These are phyloP conservation scores for Stemphylium lycopersici DNA, from an alignment of 2,329 filamentous ascomycete species.

Conservation along the genomic window DNA sequence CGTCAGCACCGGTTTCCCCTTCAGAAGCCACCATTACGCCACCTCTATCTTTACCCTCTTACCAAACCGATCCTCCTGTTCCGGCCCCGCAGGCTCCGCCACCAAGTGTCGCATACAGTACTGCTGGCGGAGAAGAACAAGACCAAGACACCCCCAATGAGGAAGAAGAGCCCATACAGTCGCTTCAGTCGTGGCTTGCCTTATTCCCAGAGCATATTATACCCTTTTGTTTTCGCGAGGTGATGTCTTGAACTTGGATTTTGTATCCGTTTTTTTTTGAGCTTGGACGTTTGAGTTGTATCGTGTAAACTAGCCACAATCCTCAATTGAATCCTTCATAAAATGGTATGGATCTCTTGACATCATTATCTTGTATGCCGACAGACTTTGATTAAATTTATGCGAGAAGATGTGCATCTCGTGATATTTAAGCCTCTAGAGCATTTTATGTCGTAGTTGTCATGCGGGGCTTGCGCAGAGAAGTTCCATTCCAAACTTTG, in stretches of 20 bases:
- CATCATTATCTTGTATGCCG: too few relatives aligned
- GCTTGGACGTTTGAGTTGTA: too few relatives aligned
- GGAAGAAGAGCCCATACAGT: not conserved
- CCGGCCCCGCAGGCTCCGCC: not conserved
- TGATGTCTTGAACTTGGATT: not conserved
- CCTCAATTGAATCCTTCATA: too few relatives aligned
- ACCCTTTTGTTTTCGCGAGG: slow-evolving; percentile 20
- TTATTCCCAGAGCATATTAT: slow-evolving; percentile 18
- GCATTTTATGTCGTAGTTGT: too few relatives aligned
- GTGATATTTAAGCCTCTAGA: too few relatives aligned
- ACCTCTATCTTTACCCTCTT: not conserved
- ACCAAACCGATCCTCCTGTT: not conserved
- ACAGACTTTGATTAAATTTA: too few relatives aligned
- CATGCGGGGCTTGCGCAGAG: too few relatives aligned
- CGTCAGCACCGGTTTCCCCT: not conserved
- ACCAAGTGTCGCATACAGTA: not conserved
- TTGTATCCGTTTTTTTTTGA: too few relatives aligned
- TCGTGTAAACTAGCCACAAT: too few relatives aligned
- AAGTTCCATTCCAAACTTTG: too few relatives aligned
- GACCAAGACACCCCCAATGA: not conserved
- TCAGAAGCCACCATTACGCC: not conserved
- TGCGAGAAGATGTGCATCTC: too few relatives aligned
- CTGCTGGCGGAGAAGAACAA: not conserved
- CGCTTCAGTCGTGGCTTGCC: slow-evolving; percentile 20
- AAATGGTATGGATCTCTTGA: too few relatives aligned